A percentile compares a stretch with the other conserved stretches of the same genome.
These are phyloP conservation scores for Kalanchoe fedtschenkoi DNA, from an alignment of 164 flowering plant species.

Conservation along the genomic window DNA sequence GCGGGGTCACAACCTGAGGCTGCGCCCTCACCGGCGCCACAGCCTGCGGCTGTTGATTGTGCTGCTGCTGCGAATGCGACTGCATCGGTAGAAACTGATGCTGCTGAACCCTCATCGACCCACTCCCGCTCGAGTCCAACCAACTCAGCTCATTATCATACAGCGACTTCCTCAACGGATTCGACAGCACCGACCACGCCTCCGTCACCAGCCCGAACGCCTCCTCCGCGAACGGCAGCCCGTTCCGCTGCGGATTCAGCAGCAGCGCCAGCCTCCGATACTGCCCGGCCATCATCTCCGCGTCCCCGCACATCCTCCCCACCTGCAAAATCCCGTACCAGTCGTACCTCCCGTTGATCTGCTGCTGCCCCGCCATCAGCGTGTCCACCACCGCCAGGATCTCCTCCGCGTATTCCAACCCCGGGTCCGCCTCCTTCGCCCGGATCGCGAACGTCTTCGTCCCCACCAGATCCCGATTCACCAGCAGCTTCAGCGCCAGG, in stretches of 20 bases:
- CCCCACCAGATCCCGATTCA: constrained; percentile 29
- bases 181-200: constrained; percentile 43
- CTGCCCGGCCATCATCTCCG: constrained; percentile 31
- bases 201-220: constrained; percentile 44
- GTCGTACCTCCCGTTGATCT: constrained; percentile 22
- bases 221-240: constrained; percentile 32
- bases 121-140: constrained; percentile 8
- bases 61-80: constrained; percentile 11
- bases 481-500: constrained; percentile 34
- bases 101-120: constrained; percentile 10
- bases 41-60: neutral
- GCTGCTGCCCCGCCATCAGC: constrained; percentile 31
- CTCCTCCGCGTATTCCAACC: constrained; percentile 29
- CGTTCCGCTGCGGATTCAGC: constrained; percentile 35
- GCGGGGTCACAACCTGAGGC: too few species aligned
- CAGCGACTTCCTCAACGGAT: constrained; percentile 32
- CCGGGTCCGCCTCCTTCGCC: constrained; percentile 34
- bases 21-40: constrained; percentile 3
- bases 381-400: constrained; percentile 43
- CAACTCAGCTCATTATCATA: constrained; percentile 32
- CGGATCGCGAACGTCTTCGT: constrained; percentile 34
- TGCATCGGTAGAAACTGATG: constrained; percentile 10
- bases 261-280: constrained; percentile 43
- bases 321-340: constrained; percentile 48
- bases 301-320: constrained; percentile 16